phyloP scores from a whole-genome alignment of 495 filamentous ascomycete species.

The Podospora pseudopauciseta region DNA sequence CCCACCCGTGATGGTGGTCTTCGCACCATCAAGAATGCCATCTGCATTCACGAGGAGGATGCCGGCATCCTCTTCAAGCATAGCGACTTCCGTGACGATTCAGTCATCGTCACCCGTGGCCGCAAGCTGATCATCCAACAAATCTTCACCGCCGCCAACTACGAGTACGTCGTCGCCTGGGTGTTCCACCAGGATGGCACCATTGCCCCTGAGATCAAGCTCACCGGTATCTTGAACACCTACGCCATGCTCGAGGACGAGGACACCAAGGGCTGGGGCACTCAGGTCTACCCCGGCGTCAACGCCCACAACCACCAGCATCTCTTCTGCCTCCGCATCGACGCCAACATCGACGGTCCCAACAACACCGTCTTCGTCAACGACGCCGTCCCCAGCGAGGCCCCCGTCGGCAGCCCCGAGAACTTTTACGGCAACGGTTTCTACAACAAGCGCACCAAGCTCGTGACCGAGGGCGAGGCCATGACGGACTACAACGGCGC shows the following conservation, averaged over 20 bases:
- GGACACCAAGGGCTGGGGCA: conserved; percentile 86
- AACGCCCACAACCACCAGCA: conserved; percentile 87
- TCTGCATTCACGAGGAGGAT: conserved; percentile 97
- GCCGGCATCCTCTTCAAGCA: conserved; percentile 94
- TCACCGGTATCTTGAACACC: conserved; percentile 93
- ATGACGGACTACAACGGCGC: conserved; percentile 77
- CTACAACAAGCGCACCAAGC: conserved; percentile 82
- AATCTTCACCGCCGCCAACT: conserved; percentile 95
- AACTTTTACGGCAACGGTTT: conserved; percentile 96
- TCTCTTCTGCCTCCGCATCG: conserved; percentile 86
- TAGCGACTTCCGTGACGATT: conserved; percentile 89
- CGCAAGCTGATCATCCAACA: conserved; percentile 88
- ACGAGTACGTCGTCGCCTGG: conserved; percentile 94
- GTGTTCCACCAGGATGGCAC: conserved; percentile 92
- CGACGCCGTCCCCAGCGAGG: conserved; percentile 63
- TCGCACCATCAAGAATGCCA: conserved; percentile 86
- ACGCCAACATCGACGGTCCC: conserved; percentile 85
- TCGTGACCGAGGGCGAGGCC: conserved; percentile 65
- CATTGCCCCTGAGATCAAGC: conserved; percentile 89
- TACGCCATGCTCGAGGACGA: conserved; percentile 82
- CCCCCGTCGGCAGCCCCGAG: conserved; percentile 70
- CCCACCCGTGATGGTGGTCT: conserved; percentile 74
- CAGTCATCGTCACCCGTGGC: conserved; percentile 78
- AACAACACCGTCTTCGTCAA: conserved; percentile 83
- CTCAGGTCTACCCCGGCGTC: conserved; percentile 64